A percentile compares a stretch with the other conserved stretches of the same genome.
These are phyloP conservation scores for Penicillium crystallinum DNA, from an alignment of 495 filamentous ascomycete species.

Conservation along the genomic window DNA sequence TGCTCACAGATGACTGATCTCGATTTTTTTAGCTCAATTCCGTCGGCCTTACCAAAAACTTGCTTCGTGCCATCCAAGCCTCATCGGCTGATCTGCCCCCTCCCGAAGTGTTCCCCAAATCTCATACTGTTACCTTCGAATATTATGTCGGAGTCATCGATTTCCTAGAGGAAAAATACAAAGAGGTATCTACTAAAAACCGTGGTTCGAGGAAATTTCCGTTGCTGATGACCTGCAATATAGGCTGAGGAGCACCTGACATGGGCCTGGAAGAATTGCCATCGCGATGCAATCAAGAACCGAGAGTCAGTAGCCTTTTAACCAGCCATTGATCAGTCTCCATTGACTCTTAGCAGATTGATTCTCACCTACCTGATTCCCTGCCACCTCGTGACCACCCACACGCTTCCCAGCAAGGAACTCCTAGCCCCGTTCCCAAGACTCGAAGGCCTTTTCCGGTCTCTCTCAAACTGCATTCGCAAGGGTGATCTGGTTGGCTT, in stretches of 20 bases:
- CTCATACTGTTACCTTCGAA: conserved; percentile 92
- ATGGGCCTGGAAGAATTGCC: conserved; percentile 71
- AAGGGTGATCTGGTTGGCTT: conserved; percentile 78
- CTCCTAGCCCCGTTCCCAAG: conserved; percentile 71
- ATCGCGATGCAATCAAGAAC: conserved; percentile 64
- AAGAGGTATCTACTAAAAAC: conserved; percentile 43
- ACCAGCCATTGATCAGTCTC: conserved; percentile 39
- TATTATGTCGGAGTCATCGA: conserved; percentile 88
- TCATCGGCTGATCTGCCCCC: conserved; percentile 70
- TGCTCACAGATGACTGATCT: conserved; percentile 1
- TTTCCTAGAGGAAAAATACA: conserved; percentile 91
- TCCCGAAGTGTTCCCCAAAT: conserved; percentile 68
- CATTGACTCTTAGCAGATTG: conserved; percentile 49
- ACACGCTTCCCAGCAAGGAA: conserved; percentile 66
- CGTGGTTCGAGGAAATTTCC: conserved; percentile 7
- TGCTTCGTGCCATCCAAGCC: conserved; percentile 73
- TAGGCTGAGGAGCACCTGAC: conserved; percentile 78
- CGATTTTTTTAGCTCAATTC: conserved; percentile 63
- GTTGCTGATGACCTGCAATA: background rate
- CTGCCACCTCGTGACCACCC: conserved; percentile 80
- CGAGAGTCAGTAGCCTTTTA: conserved; percentile 58
- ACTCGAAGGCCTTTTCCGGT: conserved; percentile 72
- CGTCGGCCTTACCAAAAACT: conserved; percentile 82
- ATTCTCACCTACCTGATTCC: conserved; percentile 96
- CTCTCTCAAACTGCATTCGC: conserved; percentile 71